Percentiles rank a stretch among this genome's conserved stretches.
Evolutionary conservation across 805 yeast genomes (phyloP).

Genomic region (Metschnikowia drakensbergensis): DNA sequence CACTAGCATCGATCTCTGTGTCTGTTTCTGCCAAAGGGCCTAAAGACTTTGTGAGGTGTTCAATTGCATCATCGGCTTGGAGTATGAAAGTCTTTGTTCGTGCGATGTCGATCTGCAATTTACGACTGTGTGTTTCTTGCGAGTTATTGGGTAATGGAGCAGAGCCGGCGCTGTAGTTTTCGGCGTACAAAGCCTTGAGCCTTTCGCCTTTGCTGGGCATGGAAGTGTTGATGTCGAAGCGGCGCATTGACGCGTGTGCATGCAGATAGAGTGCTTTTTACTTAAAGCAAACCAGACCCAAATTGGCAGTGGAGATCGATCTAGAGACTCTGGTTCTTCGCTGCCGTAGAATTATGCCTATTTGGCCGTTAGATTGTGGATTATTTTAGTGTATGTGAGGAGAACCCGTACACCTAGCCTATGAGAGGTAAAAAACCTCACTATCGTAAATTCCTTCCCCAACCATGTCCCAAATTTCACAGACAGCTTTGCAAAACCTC

Average conservation of each 20-base stretch:
- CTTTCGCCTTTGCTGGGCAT: conserved; percentile 3
- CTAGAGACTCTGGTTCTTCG: too few species aligned
- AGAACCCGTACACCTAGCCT: conserved; percentile 12
- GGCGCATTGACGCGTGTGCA: background rate
- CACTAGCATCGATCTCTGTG: background rate
- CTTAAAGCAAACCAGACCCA: background rate
- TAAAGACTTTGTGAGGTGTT: conserved; percentile 6
- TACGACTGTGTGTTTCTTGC: conserved; percentile 13
- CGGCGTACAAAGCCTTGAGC: background rate
- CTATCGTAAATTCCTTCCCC: background rate
- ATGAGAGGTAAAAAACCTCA: background rate
- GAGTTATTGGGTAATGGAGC: background rate
- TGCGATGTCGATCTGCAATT: conserved; percentile 13
- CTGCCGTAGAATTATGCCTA: background rate
- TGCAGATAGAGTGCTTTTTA: background rate
- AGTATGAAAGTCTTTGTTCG: conserved; percentile 13
- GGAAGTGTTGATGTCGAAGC: background rate
- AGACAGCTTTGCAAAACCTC: conserved; percentile 33
- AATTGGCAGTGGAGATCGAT: too few species aligned
- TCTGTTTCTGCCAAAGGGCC: conserved; percentile 4
- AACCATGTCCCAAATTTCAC: conserved; percentile 34
- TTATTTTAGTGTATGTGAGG: too few species aligned
- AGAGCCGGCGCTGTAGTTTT: background rate
- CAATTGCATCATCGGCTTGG: conserved; percentile 15
- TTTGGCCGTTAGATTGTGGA: background rate